phyloP scores from a whole-genome alignment of 2,329 filamentous ascomycete genomes.

The Sclerotinia spermophila region DNA sequence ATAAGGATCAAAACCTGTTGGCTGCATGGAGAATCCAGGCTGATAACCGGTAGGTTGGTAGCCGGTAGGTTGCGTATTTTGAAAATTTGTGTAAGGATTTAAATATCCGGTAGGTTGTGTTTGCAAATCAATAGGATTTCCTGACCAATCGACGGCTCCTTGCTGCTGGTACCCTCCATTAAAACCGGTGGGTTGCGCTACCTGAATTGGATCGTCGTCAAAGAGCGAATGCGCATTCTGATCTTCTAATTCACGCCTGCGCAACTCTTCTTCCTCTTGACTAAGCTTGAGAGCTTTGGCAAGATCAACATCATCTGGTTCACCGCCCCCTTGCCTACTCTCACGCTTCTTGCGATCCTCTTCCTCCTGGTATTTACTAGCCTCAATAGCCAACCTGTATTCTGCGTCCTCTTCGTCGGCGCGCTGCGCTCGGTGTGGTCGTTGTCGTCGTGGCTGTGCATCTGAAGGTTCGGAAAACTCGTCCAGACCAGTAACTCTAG shows the following conservation, averaged over 20 bases:
- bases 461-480: constrained; percentile 59
- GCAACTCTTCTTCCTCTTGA: constrained; percentile 87
- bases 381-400: constrained; percentile 85
- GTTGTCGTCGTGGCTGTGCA: constrained; percentile 43
- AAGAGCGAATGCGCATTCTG: constrained; percentile 85
- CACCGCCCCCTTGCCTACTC: constrained; percentile 45
- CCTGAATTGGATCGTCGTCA: constrained; percentile 65
- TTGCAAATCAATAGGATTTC: constrained; percentile 84
- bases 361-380: constrained; percentile 92
- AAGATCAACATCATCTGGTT: constrained; percentile 74
- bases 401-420: constrained; percentile 84
- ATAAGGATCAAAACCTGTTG: constrained; percentile 68
- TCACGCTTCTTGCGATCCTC: constrained; percentile 77
- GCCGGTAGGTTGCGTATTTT: constrained; percentile 52
- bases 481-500: constrained; percentile 87
- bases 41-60: constrained; percentile 63
- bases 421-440: constrained; percentile 47
- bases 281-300: constrained; percentile 94
- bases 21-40: constrained; percentile 66
- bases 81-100: constrained; percentile 54
- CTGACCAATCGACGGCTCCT: constrained; percentile 93
- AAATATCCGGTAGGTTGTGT: constrained; percentile 79
- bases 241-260: constrained; percentile 81
- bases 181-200: constrained; percentile 71
- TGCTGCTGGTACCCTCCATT: constrained; percentile 99